A percentile compares a stretch with the other conserved stretches of the same genome.
Evolutionary conservation across 768 basidiomycete genomes (phyloP).

Genomic region (Mycena belliarum): DNA sequence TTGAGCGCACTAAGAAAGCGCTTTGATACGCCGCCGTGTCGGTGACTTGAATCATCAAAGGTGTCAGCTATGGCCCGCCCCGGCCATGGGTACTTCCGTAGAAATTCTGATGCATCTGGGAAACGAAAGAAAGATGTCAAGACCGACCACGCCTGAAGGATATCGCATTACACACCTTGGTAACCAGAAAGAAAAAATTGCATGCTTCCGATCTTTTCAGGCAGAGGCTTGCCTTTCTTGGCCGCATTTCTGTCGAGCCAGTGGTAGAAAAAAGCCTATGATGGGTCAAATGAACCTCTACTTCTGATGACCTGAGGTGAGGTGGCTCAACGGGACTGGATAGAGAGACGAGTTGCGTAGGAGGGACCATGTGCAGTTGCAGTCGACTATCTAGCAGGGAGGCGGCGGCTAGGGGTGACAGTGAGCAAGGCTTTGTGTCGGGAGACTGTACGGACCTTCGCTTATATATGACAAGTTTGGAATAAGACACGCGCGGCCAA

Average conservation of each 20-base stretch:
- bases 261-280: conserved; percentile 87
- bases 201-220: conserved; percentile 90
- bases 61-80: conserved; percentile 83
- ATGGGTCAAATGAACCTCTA: background rate
- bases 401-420: conserved; percentile 69
- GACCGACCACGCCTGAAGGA: background rate
- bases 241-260: conserved; percentile 83
- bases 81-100: conserved; percentile 86
- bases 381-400: conserved; percentile 79
- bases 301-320: background rate
- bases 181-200: conserved; percentile 87
- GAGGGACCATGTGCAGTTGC: conserved; percentile 78
- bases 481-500: conserved; percentile 86
- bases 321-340: conserved; percentile 62
- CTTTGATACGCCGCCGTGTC: conserved; percentile 69
- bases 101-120: conserved; percentile 83
- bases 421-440: background rate
- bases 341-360: conserved; percentile 79
- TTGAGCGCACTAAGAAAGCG: conserved; percentile 68
- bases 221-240: conserved; percentile 82
- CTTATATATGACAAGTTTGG: conserved; percentile 58
- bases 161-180: conserved; percentile 46
- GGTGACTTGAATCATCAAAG: conserved; percentile 81
- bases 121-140: background rate
- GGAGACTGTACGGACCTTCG: conserved; percentile 7